Base-by-base conservation (phyloP, 805 yeast species). In the Debaryomyces hansenii region DNA sequence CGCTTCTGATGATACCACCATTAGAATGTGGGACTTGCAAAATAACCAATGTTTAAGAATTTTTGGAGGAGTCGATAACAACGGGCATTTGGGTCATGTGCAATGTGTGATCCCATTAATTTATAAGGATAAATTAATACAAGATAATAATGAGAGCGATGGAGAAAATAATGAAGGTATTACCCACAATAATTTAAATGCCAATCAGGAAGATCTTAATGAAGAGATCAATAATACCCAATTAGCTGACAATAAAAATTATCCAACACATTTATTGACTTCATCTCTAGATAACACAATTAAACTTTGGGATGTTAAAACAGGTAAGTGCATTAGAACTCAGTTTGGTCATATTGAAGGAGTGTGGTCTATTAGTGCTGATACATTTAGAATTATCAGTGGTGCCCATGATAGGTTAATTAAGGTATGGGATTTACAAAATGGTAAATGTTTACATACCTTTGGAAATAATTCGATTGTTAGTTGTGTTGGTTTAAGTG, bases 261-360 rank as follows among this genome's bases (percentile, higher is more conserved):
- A 81, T 48, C 97, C 97, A 11, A 85, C 96, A 0, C 96, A 92
- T 66, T 64, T 91, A 46, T 67, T 91, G 20, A 85, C 97, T 0
- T 90, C 95, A 12, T 89, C 97, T 0, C 71, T 92, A 49, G 98
- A 91, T 65, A 90, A 90, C 66, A 91, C 97, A 5, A 90, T 91
- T 64, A 90, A 91, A 63, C 66, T 92, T 40, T 91, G 97, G 97
- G 95, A 90, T 55, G 85, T 90, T 27, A 75, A 74, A 51, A 82
- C 94, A 0, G 97, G 97, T 3, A 81, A 83, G 63, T 92, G 98
- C 60, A 80, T 90, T 9, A 77, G 97, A 47, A 94, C 99, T 0
- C 92, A 94, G 65, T 94, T 92, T 70, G 99, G 99, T 2, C 99
- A 94, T 62, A 90, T 92, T 45, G 98, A 94, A 67, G 99, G 99